Evolutionary conservation across 1,284 basidiomycete species (phyloP), one percentile per base, ranked within the genome.

Genomic region (Xerocomus nothofagi): DNA sequence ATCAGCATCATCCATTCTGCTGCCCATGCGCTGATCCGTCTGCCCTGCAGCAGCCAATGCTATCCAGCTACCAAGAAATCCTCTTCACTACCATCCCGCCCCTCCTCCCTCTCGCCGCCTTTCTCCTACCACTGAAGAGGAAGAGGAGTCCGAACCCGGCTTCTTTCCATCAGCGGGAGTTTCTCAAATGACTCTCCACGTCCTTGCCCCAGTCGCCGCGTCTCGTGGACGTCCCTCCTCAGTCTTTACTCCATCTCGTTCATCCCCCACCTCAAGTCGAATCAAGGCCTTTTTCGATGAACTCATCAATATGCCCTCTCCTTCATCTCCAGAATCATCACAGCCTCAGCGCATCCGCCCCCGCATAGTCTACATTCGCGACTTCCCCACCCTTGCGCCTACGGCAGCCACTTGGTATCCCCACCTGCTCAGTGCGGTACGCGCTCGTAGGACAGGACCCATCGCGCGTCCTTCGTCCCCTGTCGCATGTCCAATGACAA

Each of bases 311-410:
- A 67, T 82, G 14, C 70, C 73, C n/a, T 70, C 76, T 7, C 72
- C 73, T 48, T 37, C 51, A 15, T 60, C 63, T 9, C 62, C 65
- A 39, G 44, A 65, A 29, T 43, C 62, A 32, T 49, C 68, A 52
- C 33, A 51, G 9, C 40, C 31, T 51, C 65, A 26, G 55, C 61
- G 39, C 58, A 58, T 46, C 20, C 72, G 75, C 49, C 85, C 88
- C 10, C 84, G 91, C n/a, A 78, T 95, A 9, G 77, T 95, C 43
- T 90, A 93, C 58, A 75, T 95, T 45, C 86, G 90, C 49, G 88
- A 93, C 62, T 89, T 88, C 55, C 76, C 82, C 6, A 86, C 82
- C 0, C 80, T 95, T 47, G 82, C 88, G 0, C 69, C 82, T 4
- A 82, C 87, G 6, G 84, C 88, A 8, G 75, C 84, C 2, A 71